phyloP scores from a whole-genome alignment of 441 rosid genomes.

The Breynia disticha region DNA sequence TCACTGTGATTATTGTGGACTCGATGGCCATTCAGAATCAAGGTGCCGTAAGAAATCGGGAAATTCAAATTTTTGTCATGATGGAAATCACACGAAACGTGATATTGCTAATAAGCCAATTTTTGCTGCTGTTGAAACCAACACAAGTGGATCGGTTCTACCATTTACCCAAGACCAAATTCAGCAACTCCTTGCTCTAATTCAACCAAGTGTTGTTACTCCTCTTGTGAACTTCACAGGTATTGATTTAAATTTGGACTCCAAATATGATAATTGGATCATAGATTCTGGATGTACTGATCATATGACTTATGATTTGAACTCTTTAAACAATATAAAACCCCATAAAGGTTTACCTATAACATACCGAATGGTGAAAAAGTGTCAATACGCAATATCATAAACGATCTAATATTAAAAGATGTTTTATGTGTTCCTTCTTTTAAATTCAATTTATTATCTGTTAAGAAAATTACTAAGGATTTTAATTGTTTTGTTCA shows the following conservation, averaged over 20 bases:
- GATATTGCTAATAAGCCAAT: background rate
- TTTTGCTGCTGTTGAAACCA: background rate
- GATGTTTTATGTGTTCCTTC: too few relatives aligned
- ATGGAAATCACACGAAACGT: background rate
- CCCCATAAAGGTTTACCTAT: background rate
- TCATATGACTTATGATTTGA: background rate
- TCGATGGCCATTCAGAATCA: conserved; percentile 1
- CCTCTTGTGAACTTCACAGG: conserved; percentile 3
- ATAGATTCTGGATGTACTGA: conserved; percentile 1
- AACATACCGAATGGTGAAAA: conserved; percentile 2
- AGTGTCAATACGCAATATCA: too few relatives aligned
- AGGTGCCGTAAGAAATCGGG: background rate
- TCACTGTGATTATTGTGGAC: conserved; percentile 4
- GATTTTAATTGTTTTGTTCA: too few relatives aligned
- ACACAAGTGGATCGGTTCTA: background rate
- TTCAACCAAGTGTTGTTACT: background rate
- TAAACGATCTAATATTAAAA: too few relatives aligned
- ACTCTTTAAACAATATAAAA: background rate
- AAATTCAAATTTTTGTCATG: background rate
- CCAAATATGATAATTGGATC: conserved; percentile 1
- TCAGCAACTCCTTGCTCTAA: conserved; percentile 5
- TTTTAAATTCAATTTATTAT: too few relatives aligned
- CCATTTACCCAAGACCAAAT: background rate
- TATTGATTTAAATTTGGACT: background rate
- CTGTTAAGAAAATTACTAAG: too few relatives aligned